Evolutionary conservation across 768 basidiomycete species (phyloP), one percentile per base, ranked within the genome.

Genomic region (Phanerochaete carnosa): DNA sequence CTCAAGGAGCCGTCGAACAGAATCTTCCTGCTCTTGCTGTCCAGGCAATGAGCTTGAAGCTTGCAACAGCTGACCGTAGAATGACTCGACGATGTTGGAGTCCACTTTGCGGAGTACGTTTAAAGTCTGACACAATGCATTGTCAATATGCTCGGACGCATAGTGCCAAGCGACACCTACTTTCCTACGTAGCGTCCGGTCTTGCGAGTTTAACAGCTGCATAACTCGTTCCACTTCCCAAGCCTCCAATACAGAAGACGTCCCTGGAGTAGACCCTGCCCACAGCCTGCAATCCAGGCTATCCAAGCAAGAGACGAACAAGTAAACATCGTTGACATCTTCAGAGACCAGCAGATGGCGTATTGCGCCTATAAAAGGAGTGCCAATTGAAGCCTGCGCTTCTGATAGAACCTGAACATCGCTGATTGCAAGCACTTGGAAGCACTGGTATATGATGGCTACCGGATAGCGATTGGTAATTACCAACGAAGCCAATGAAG

Each of bases 171-270:
- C 37, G 26, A 3, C 16, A 46, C 77, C 58, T 65, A 88, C 92
- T 78, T 79, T 86, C 55, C 71, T 77, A 58, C 89, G 79, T 43
- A 91, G 81, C 29, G 78, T 66, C 9, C 69, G 62, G 69, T 94
- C 92, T 1, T 77, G 71, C 2, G 83, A 84, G 60, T 86, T 81
- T 28, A 94, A 73, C 16, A 89, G 72, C 60, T 79, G 80, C 84
- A 94, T 89, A 23, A 93, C 76, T 33, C 77, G 76, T 54, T 87
- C 87, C 39, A 94, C 90, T 55, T 93, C 91, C 80, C 81, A 82
- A 57, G 77, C 83, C n/a, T 90, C 86, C 49, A 93, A 71, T 9
- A 84, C 73, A 1, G 85, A 75, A 35, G 80, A 78, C 22, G 80
- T 71, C 5, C 79, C 77, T 3, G 78, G 70, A 7, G 70, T 73